Percentiles rank a stretch among this genome's conserved stretches.
Evolutionary conservation across 306 rosid species (phyloP).

Genomic region (Vicia villosa): DNA sequence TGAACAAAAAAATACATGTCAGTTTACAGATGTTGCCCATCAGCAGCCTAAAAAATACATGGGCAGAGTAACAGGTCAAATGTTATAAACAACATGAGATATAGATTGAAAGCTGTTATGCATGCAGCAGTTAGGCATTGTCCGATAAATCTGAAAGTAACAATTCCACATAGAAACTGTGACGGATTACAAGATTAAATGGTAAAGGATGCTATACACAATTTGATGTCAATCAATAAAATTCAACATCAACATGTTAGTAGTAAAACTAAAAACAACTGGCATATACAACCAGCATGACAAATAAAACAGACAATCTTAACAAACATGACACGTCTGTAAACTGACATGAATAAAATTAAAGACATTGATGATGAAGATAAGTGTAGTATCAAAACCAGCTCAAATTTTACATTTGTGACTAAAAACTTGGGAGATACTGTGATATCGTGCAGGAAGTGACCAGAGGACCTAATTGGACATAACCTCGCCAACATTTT

Average conservation of each 20-base stretch:
- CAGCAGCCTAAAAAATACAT: conserved; percentile 74
- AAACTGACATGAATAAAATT: neutral
- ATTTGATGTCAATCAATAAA: neutral
- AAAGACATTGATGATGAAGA: neutral
- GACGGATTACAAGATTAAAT: neutral
- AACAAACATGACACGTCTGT: neutral
- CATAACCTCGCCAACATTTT: neutral
- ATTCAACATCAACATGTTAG: neutral
- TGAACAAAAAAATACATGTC: too few relatives aligned
- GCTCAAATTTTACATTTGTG: neutral
- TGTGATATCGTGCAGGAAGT: neutral
- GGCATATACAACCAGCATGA: neutral
- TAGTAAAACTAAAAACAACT: neutral
- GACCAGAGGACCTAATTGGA: neutral
- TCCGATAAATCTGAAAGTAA: conserved; percentile 24
- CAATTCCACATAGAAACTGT: conserved; percentile 27
- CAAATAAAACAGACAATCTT: neutral
- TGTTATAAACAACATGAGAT: conserved; percentile 5
- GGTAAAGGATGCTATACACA: neutral
- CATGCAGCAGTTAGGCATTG: conserved; percentile 18
- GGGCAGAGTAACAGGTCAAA: conserved; percentile 36
- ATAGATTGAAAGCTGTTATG: neutral
- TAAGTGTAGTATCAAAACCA: neutral
- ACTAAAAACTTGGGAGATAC: neutral
- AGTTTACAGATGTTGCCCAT: conserved; percentile 97